phyloP scores from a whole-genome alignment of 2,329 filamentous ascomycete species.

The Stagonosporopsis cucurbitacearum region DNA sequence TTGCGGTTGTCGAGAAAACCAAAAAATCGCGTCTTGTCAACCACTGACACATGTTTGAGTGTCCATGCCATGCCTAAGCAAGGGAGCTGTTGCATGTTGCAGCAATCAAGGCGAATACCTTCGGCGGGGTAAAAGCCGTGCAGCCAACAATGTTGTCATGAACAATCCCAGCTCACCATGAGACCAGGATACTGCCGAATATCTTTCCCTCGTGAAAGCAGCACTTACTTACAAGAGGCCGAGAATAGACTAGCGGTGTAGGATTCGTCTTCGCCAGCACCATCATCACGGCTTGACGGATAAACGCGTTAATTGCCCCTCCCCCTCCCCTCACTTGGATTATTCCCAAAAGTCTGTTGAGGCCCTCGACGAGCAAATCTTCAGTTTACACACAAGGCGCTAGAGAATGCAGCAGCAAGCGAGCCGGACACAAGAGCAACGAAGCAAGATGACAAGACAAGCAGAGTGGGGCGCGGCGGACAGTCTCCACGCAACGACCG shows the following conservation, averaged over 20 bases:
- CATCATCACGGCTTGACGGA: slow-evolving; percentile 38
- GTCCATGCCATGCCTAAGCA: slow-evolving; percentile 6
- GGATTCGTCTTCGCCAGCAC: slow-evolving; percentile 9
- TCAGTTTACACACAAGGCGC: slow-evolving; percentile 34
- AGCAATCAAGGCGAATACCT: slow-evolving; percentile 25
- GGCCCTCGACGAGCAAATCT: slow-evolving; percentile 33
- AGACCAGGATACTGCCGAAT: slow-evolving; percentile 34
- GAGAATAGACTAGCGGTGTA: slow-evolving; percentile 48
- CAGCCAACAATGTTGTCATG: too few relatives aligned
- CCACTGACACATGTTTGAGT: slow-evolving; percentile 17
- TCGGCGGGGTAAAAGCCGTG: slow-evolving; percentile 34
- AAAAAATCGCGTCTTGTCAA: slow-evolving; percentile 3
- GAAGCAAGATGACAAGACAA: slow-evolving; percentile 36
- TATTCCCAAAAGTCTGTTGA: slow-evolving; percentile 30
- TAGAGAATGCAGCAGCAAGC: slow-evolving; percentile 43
- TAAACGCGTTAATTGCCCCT: slow-evolving; percentile 22
- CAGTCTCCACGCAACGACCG: slow-evolving; percentile 33
- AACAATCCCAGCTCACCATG: slow-evolving; percentile 33
- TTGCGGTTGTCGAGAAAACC: not conserved
- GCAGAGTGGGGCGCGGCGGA: slow-evolving; percentile 31
- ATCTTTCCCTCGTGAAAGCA: slow-evolving; percentile 21
- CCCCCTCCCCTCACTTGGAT: slow-evolving; percentile 36
- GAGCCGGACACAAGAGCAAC: slow-evolving; percentile 27
- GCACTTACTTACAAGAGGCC: slow-evolving; percentile 17
- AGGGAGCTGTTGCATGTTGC: slow-evolving; percentile 2